Percentiles rank a stretch among this genome's conserved stretches.
These are phyloP conservation scores for Warburgia ugandensis DNA, from an alignment of 164 flowering plant species.

Conservation along the genomic window DNA sequence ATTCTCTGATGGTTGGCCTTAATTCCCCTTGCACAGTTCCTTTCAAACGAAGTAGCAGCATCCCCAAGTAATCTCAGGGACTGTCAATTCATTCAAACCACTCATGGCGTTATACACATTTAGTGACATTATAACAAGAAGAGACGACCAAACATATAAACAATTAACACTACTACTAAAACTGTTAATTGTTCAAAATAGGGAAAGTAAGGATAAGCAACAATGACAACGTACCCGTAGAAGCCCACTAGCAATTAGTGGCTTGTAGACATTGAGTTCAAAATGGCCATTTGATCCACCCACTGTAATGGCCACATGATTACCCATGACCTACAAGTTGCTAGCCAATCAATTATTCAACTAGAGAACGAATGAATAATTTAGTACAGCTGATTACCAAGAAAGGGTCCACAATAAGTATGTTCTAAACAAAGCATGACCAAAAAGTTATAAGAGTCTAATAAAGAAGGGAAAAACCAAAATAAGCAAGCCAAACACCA, in stretches of 20 bases:
- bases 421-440: too few relatives aligned
- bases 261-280: slow-evolving; percentile 95
- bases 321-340: slow-evolving; percentile 94
- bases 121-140: not conserved
- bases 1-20: slow-evolving; percentile 85
- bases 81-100: slow-evolving; percentile 29
- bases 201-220: not conserved
- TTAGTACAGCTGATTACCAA: too few relatives aligned
- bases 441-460: too few relatives aligned
- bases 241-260: slow-evolving; percentile 82
- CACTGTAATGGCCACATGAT: slow-evolving; percentile 84
- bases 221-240: slow-evolving; percentile 53
- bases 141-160: not conserved
- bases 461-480: too few relatives aligned
- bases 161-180: too few relatives aligned
- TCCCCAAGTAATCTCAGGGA: slow-evolving; percentile 89
- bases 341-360: too few relatives aligned
- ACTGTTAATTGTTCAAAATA: not conserved
- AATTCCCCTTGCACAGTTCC: slow-evolving; percentile 93
- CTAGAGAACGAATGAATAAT: too few relatives aligned
- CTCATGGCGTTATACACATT: not conserved
- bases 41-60: slow-evolving; percentile 93
- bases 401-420: too few relatives aligned
- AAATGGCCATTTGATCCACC: slow-evolving; percentile 99
- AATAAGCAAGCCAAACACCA: too few relatives aligned